Conservation (phyloP, 2,329 filamentous ascomycete species). For the Fusarium decemcellulare region DNA sequence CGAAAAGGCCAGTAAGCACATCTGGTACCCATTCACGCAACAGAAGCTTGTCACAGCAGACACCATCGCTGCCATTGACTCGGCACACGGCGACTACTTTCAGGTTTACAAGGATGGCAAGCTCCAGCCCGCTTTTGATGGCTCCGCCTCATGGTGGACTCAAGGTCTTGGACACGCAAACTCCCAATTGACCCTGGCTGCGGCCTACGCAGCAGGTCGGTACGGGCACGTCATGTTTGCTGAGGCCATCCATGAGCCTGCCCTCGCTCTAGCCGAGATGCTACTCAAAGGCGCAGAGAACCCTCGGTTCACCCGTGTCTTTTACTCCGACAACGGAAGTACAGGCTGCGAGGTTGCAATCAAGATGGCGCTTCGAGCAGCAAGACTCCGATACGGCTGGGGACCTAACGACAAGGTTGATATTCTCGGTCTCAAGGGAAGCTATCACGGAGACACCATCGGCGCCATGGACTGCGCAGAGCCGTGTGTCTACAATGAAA, state of each 20-base stretch:
- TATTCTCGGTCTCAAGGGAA: slow-evolving; percentile 82
- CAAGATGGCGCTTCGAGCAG: slow-evolving; percentile 85
- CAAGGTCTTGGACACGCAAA: slow-evolving; percentile 89
- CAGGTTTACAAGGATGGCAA: slow-evolving; percentile 62
- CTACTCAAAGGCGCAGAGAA: slow-evolving; percentile 74
- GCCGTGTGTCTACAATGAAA: slow-evolving; percentile 83
- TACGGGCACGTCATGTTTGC: slow-evolving; percentile 95
- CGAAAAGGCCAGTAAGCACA: slow-evolving; percentile 70
- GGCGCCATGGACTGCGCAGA: slow-evolving; percentile 90
- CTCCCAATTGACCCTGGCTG: slow-evolving; percentile 77
- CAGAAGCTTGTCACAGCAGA: slow-evolving; percentile 74
- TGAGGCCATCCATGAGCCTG: slow-evolving; percentile 83
- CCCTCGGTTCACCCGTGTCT: slow-evolving; percentile 77
- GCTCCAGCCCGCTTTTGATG: slow-evolving; percentile 77
- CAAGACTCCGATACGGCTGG: slow-evolving; percentile 78
- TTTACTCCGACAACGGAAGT: slow-evolving; percentile 88
- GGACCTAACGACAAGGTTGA: slow-evolving; percentile 70
- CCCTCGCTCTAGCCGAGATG: slow-evolving; percentile 75
- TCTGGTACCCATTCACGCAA: slow-evolving; percentile 93
- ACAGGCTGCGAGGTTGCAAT: slow-evolving; percentile 87
- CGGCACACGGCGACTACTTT: slow-evolving; percentile 84
- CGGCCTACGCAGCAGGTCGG: slow-evolving; percentile 84
- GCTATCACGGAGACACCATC: slow-evolving; percentile 91
- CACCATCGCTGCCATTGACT: slow-evolving; percentile 83
- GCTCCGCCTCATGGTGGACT: slow-evolving; percentile 93